Base-by-base conservation (phyloP, 2,329 filamentous ascomycete genomes). In the Hymenoscyphus fraxineus region DNA sequence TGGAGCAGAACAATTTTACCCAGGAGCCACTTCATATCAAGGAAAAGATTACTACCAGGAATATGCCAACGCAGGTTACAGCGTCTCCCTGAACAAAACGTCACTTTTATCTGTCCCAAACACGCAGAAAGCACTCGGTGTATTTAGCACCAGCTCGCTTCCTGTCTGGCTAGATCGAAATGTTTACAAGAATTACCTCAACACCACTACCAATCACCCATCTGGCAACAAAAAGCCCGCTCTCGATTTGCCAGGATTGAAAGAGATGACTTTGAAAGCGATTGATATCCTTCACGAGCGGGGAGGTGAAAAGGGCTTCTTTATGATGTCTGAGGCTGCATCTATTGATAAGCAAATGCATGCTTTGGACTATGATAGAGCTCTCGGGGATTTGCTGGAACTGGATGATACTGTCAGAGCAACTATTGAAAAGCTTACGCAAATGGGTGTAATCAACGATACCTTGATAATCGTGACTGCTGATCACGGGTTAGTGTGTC, bases 261-360 rank as follows among this genome's bases (percentile, higher is more conserved):
- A 92, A 78, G 90, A 95, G 56, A 96, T 96, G 92, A 93, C 92
- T 0, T 81, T 93, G 71, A 96, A 96, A 80, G 91, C 91, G 31
- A 84, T 95, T 59, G 90, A 94, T 65, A 86, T 94, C 61, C 84
- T 95, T n/a, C 79, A 89, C 76, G 81, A 81, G 47, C 83, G 85
- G 65, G 86, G 87, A 35, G 83, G 83, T 40, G 83, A 89, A 64
- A 83, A 90, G 65, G 92, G 92, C 6, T 96, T 90, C 84, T 92
- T 95, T 82, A 82, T 96, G 73, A 95, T 96, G 91, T 87, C 88
- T 13, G 92, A 96, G 77, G 92, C 89, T 32, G 92, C 92, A 16
- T 91, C 87, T 1, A 90, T 96, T 70, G 92, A 95, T 79, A 96
- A 96, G 82, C 89, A 92, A 82, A 95, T 96, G 91, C 92, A 96